A percentile compares a stretch with the other conserved stretches of the same genome.
These are phyloP conservation scores for Hypoxylon sp. DNA, from an alignment of 2,329 filamentous ascomycete genomes.

Conservation along the genomic window DNA sequence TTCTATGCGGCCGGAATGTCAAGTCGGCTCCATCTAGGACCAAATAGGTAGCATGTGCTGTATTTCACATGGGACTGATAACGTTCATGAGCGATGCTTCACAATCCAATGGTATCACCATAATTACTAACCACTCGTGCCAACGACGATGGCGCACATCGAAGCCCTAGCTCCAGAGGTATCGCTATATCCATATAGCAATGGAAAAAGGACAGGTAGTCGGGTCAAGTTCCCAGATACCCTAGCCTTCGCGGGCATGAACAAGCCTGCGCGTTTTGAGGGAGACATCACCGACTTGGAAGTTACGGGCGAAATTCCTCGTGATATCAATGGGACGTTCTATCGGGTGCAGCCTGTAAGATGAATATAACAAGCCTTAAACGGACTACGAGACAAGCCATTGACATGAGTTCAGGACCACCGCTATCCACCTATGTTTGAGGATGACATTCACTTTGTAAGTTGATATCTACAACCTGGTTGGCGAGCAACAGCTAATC, in stretches of 20 bases:
- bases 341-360: slow-evolving; percentile 58
- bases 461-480: too few species aligned
- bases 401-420: slow-evolving; percentile 48
- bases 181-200: slow-evolving; percentile 45
- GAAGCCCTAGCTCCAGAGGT: slow-evolving; percentile 47
- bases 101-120: slow-evolving; percentile 22
- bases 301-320: slow-evolving; percentile 53
- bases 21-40: slow-evolving; percentile 15
- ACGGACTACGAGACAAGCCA: neutral
- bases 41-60: neutral
- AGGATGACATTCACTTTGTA: slow-evolving; percentile 56
- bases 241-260: slow-evolving; percentile 48
- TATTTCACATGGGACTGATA: slow-evolving; percentile 25
- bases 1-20: slow-evolving; percentile 18
- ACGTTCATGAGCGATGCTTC: slow-evolving; percentile 4
- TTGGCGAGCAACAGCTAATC: slow-evolving; percentile 18
- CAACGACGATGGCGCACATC: slow-evolving; percentile 48
- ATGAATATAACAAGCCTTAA: neutral
- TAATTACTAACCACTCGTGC: slow-evolving; percentile 29
- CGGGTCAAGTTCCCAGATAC: slow-evolving; percentile 48
- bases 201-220: slow-evolving; percentile 41
- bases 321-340: slow-evolving; percentile 57
- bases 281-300: slow-evolving; percentile 54
- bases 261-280: slow-evolving; percentile 50
- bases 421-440: slow-evolving; percentile 62